Conservation (phyloP, 228 moss, liverwort and hornwort genomes). For the Sphagnum fallax region DNA sequence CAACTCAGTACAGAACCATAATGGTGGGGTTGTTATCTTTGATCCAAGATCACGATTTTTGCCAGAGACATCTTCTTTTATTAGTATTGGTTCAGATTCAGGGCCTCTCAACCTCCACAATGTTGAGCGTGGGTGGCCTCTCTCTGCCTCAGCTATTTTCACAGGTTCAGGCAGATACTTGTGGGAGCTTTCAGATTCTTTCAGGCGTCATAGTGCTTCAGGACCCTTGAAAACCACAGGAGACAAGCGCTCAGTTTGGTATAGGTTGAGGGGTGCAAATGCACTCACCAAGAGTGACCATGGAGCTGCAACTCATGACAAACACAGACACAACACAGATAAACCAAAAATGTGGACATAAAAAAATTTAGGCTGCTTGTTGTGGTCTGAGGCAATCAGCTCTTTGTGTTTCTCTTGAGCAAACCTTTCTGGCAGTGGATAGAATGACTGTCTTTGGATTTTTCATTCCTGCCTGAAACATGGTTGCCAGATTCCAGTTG, state of each 20-base stretch:
- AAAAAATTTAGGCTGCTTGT: no score
- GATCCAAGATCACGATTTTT: constrained; percentile 16
- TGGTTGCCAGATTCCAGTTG: no score
- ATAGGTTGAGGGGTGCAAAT: constrained; percentile 17
- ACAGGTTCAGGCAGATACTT: constrained; percentile 33
- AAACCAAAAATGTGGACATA: no score
- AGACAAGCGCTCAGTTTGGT: constrained; percentile 44
- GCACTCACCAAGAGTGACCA: constrained; percentile 49
- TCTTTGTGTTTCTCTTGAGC: no score
- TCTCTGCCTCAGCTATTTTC: constrained; percentile 62
- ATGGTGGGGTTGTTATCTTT: constrained; percentile 2
- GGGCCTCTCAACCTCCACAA: constrained; percentile 40
- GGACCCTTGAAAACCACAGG: constrained; percentile 47
- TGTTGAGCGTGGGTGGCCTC: constrained; percentile 40
- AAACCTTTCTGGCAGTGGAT: no score
- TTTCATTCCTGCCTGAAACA: no score
- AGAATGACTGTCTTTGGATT: no score
- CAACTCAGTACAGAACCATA: constrained; percentile 5
- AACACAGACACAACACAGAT: constrained; percentile 8
- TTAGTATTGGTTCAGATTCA: constrained; percentile 41
- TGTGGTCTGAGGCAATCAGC: no score
- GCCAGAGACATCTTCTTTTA: constrained; percentile 23
- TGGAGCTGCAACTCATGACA: constrained; percentile 19
- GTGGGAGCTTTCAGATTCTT: constrained; percentile 58
- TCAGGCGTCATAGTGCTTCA: constrained; percentile 57